Base-by-base conservation (phyloP, 2,329 filamentous ascomycete species). In the Fusarium clavum region DNA sequence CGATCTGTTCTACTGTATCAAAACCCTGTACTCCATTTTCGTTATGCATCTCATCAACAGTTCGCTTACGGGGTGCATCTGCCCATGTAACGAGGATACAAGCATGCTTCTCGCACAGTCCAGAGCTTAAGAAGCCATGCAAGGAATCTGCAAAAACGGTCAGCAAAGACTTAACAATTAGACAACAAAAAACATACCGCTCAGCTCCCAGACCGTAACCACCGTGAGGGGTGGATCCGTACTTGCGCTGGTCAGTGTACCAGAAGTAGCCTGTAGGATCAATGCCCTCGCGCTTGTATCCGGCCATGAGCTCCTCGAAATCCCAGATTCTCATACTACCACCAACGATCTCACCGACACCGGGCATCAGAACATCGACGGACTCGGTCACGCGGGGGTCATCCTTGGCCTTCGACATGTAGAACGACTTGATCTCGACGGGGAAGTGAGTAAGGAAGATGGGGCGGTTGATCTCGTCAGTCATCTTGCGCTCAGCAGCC, bases 391-490 rank as follows among this genome's bases (percentile, higher is more conserved):
- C 94, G 27, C 94, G 88, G 30, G 82, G 83, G 78, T 99, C 96
- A 30, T 87, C 82, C 45, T 86, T 85, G 75, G 95, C 96, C 82
- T 92, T 94, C 83, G 94, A 91, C 96, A 99, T 99, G 87, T 99
- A 99, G 81, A 99, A 99, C 2, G 96, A 92, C 87, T 99, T 99
- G 87, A 99, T 97, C 83, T 95, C 94, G 64, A 91, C 91, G 22
- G 96, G 96, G 89, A 99, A 99, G 83, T 98, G 95, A 4, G 95
- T 98, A 44, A 98, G 87, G 85, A 98, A 93, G 81, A 99, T 97
- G 67, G 96, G 96, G 57, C 89, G 85, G 89, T 97, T 96, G 86
- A 99, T 97, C 74, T 91, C 92, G 80, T 99, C 96, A 2, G 95
- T 98, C 96, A 99, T 99, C 79, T 87, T 89, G 75, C 96, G 92